Evolutionary conservation across 2,329 filamentous ascomycete genomes (phyloP).

Genomic region (Blastomyces gilchristii): DNA sequence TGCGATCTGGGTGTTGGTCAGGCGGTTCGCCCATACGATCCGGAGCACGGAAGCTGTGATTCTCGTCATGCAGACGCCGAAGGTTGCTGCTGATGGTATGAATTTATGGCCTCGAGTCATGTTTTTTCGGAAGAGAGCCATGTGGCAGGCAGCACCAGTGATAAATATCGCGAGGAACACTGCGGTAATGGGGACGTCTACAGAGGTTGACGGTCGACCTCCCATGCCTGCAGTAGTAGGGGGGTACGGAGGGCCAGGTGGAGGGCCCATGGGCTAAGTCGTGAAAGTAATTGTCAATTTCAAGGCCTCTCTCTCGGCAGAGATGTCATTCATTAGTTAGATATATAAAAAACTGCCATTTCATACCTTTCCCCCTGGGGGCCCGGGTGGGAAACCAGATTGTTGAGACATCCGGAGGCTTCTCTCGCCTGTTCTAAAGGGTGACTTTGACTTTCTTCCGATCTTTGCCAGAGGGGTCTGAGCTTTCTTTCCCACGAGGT

Average conservation of each 20-base stretch:
- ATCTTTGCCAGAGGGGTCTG: not conserved
- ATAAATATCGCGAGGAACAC: constrained; percentile 49
- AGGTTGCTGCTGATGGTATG: constrained; percentile 35
- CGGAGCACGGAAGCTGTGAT: constrained; percentile 40
- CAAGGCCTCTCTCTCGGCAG: not conserved
- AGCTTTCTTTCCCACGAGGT: not conserved
- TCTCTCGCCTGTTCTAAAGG: not conserved
- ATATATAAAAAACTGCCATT: too few relatives aligned
- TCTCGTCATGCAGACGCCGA: constrained; percentile 44
- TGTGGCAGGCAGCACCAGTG: constrained; percentile 33
- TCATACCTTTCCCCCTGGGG: not conserved
- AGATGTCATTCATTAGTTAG: not conserved
- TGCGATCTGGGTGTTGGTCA: constrained; percentile 37
- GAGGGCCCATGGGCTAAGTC: not conserved
- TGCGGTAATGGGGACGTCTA: constrained; percentile 56
- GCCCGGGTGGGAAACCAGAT: not conserved
- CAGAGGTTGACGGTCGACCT: constrained; percentile 42
- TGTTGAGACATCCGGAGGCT: not conserved
- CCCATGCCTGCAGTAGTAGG: constrained; percentile 25
- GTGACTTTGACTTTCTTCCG: not conserved
- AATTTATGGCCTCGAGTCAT: constrained; percentile 38
- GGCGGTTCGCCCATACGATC: constrained; percentile 45
- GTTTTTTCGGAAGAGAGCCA: constrained; percentile 39
- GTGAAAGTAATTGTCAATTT: not conserved
- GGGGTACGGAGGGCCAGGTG: constrained; percentile 23